Evolutionary conservation across 2,329 filamentous ascomycete species (phyloP).

Genomic region (Apiospora malaysiana): DNA sequence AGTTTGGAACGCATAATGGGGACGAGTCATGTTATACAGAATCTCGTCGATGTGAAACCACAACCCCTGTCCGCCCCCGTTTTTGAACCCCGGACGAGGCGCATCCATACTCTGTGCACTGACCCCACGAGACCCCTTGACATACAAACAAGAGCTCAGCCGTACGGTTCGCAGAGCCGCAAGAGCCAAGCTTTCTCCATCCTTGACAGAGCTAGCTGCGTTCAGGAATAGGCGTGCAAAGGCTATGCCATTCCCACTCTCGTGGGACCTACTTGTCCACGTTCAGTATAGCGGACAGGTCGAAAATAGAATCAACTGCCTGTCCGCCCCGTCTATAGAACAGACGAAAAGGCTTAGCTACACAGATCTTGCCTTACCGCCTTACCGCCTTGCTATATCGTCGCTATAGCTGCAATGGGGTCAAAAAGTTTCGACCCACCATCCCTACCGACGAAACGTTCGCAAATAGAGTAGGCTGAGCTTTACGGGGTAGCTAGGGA

Average conservation of each 20-base stretch:
- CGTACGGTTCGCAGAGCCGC: not conserved
- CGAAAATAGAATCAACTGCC: constrained; percentile 6
- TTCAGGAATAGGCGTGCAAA: not conserved
- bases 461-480: not conserved
- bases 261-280: not conserved
- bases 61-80: not conserved
- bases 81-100: not conserved
- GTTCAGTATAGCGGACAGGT: not conserved
- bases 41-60: not conserved
- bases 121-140: not conserved
- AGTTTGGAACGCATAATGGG: not conserved
- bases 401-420: not conserved
- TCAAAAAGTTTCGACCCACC: not conserved
- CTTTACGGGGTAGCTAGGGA: not conserved
- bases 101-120: not conserved
- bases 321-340: not conserved
- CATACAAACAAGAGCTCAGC: not conserved
- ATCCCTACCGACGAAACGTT: not conserved
- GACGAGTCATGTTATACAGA: constrained; percentile 1
- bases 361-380: not conserved
- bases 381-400: not conserved
- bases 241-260: not conserved
- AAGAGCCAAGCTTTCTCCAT: not conserved
- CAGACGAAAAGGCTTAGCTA: constrained; percentile 5
- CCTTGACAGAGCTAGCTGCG: not conserved